phyloP scores from a whole-genome alignment of 257 asterid species.

The Scutellaria minor region DNA sequence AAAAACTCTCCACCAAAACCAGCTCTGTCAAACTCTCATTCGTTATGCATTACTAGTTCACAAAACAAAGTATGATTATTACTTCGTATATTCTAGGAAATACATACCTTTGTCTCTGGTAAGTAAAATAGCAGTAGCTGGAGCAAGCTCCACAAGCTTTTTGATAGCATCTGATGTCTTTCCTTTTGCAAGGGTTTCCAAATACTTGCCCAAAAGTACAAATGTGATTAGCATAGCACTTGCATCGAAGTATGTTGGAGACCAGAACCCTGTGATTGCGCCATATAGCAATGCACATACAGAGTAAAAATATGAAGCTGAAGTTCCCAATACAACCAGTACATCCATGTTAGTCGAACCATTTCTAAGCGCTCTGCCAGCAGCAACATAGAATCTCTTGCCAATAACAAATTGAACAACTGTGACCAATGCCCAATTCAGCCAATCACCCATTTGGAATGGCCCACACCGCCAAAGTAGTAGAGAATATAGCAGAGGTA shows the following conservation, averaged over 20 bases:
- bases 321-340: slow-evolving; percentile 93
- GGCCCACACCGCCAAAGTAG: slow-evolving; percentile 94
- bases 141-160: slow-evolving; percentile 94
- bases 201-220: slow-evolving; percentile 90
- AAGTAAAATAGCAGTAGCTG: slow-evolving; percentile 85
- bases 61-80: slow-evolving; percentile 6
- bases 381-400: slow-evolving; percentile 95
- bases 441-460: slow-evolving; percentile 97
- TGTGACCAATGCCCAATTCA: slow-evolving; percentile 89
- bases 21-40: slow-evolving; percentile 15
- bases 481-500: slow-evolving; percentile 83
- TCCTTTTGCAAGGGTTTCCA: slow-evolving; percentile 96
- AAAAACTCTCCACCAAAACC: slow-evolving; percentile 13
- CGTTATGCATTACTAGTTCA: not conserved
- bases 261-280: slow-evolving; percentile 88
- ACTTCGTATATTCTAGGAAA: slow-evolving; percentile 18
- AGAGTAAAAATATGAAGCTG: slow-evolving; percentile 94
- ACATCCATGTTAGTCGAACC: slow-evolving; percentile 99
- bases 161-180: slow-evolving; percentile 97
- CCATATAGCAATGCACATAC: slow-evolving; percentile 89
- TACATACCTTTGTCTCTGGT: slow-evolving; percentile 68
- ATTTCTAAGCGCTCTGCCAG: slow-evolving; percentile 95
- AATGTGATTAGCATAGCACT: slow-evolving; percentile 99
- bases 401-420: slow-evolving; percentile 91
- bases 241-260: slow-evolving; percentile 94